Evolutionary conservation across 345 rosid genomes (phyloP).

Genomic region (Conringia planisiliqua): DNA sequence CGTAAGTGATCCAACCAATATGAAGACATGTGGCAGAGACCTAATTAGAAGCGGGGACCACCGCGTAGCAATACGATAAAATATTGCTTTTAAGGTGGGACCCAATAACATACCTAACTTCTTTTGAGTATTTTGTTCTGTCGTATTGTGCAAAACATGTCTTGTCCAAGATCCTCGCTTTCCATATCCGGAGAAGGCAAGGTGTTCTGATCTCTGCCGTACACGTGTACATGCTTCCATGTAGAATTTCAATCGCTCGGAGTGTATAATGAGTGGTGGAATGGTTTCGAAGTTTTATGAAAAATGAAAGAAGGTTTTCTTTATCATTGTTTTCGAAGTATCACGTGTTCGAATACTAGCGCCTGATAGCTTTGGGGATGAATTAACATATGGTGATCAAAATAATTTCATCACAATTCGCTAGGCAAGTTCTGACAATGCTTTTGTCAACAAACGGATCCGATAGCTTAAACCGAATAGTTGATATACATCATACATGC

Average conservation of each 20-base stretch:
- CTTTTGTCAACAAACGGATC: not conserved
- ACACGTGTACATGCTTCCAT: conserved; percentile 9
- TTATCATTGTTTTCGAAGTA: too few species aligned
- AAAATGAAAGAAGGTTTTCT: not conserved
- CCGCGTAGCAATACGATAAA: conserved; percentile 23
- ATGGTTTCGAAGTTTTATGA: conserved; percentile 6
- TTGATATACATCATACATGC: not conserved
- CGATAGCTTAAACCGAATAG: not conserved
- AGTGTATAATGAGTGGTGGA: not conserved
- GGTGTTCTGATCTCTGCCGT: conserved; percentile 10
- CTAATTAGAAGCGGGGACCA: not conserved
- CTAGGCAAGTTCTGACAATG: not conserved
- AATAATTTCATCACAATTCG: not conserved
- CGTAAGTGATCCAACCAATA: conserved; percentile 18
- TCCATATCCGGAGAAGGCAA: conserved; percentile 26
- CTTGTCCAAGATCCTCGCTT: conserved; percentile 32
- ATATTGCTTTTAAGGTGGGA: conserved; percentile 30
- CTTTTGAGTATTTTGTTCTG: conserved; percentile 9
- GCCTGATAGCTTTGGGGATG: not conserved
- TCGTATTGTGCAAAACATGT: conserved; percentile 20
- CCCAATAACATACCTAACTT: conserved; percentile 12
- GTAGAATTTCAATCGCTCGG: not conserved
- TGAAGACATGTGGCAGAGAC: conserved; percentile 20
- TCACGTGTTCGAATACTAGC: not conserved
- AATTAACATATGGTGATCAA: not conserved